Conservation (phyloP, 2,329 filamentous ascomycete species). For the Stachybotrys echinatus region DNA sequence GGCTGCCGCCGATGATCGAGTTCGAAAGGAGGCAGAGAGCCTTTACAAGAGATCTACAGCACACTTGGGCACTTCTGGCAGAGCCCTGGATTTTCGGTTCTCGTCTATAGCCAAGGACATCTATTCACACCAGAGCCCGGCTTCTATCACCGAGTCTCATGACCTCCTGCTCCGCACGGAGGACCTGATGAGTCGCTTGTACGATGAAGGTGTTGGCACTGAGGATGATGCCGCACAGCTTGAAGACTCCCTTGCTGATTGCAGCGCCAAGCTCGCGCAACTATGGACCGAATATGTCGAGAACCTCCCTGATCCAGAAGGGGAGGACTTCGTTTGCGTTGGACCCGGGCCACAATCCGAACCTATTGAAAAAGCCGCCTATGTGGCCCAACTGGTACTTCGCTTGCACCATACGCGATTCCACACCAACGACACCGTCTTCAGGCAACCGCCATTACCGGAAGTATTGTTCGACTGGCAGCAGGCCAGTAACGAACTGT, state of each 20-base stretch:
- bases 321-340: slow-evolving; percentile 55
- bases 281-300: slow-evolving; percentile 53
- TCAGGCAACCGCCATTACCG: slow-evolving; percentile 55
- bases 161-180: slow-evolving; percentile 73
- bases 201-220: slow-evolving; percentile 54
- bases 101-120: slow-evolving; percentile 68
- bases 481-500: slow-evolving; percentile 67
- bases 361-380: slow-evolving; percentile 70
- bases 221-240: slow-evolving; percentile 52
- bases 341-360: slow-evolving; percentile 58
- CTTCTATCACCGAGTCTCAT: slow-evolving; percentile 62
- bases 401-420: slow-evolving; percentile 67
- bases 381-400: slow-evolving; percentile 71
- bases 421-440: slow-evolving; percentile 28
- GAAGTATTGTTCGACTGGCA: slow-evolving; percentile 82
- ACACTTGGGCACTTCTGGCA: slow-evolving; percentile 32
- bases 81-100: slow-evolving; percentile 58
- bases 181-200: slow-evolving; percentile 59
- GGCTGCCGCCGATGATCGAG: slow-evolving; percentile 47
- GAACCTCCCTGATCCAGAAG: slow-evolving; percentile 40
- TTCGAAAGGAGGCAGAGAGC: slow-evolving; percentile 50
- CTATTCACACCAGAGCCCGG: slow-evolving; percentile 49
- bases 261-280: slow-evolving; percentile 44
- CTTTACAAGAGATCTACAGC: slow-evolving; percentile 49
- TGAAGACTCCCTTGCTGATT: slow-evolving; percentile 49